Base-by-base conservation (phyloP, 805 yeast species). In the Candida saitoana region DNA sequence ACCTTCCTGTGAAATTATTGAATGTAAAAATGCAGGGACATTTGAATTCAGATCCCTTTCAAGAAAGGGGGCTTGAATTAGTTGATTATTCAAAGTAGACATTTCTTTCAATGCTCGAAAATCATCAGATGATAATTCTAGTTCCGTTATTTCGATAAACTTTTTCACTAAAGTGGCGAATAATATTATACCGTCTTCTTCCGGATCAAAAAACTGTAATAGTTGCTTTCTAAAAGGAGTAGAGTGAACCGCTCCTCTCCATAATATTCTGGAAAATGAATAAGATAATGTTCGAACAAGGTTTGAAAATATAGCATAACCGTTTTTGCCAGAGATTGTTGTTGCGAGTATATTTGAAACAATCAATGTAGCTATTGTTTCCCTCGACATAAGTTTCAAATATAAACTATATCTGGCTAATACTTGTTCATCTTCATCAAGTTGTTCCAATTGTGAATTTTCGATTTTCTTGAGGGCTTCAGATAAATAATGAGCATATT, bases 181-280 rank as follows among this genome's bases (percentile, higher is more conserved):
- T 22, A 59, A 46, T 38, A 50, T 48, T 3, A 56, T 32, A 2
- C 52, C 50, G 18, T 51, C 57, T n/a, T 50, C 54, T 14, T 48
- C 41, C 8, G 20, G 18, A 24, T 42, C 39, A 36, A 56, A 55
- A 5, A 52, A 39, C 8, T 44, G 30, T 4, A 43, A 29, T 2
- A 54, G 25, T 20, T 40, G 39, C 14, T 45, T 30, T 16, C 40
- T 43, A 6, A 49, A 34, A 8, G 38, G 30, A 7, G 48, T 39
- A 6, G 34, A 16, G n/a, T n/a, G n/a, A n/a, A n/a, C n/a, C n/a
- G n/a, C n/a, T 14, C 49, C 48, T 20, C 41, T 50, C 14, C 31
- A 30, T 12, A 51, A 20, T 3, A 51, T 16, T 18, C 47, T 34
- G 15, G 32, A 36, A 29, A 54, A 48, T 2, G 51, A 42, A 16